Conservation (phyloP, 306 rosid genomes). For the Astragalus membranaceus region DNA sequence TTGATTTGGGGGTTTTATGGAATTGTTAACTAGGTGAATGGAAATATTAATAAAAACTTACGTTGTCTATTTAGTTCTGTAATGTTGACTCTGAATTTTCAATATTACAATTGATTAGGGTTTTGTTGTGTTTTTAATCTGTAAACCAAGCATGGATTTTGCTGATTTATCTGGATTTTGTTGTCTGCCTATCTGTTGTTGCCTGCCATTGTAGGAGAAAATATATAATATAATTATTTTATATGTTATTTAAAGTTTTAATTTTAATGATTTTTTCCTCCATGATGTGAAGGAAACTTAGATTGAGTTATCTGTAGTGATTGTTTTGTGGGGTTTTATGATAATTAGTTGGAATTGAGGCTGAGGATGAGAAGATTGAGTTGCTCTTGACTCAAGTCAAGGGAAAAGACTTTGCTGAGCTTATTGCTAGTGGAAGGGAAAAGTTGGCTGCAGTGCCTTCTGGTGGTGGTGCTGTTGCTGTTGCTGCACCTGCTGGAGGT, state of each 20-base stretch:
- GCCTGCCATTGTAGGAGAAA: background rate
- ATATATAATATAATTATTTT: background rate
- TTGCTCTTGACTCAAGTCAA: slow-evolving; percentile 46
- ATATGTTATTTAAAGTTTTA: background rate
- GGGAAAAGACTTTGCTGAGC: slow-evolving; percentile 57
- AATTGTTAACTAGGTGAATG: background rate
- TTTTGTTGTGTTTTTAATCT: background rate
- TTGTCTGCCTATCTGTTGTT: background rate
- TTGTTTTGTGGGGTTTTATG: background rate
- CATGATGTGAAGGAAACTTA: background rate
- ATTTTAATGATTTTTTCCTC: background rate
- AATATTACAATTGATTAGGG: background rate
- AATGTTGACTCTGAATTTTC: background rate
- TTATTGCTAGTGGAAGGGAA: slow-evolving; percentile 64
- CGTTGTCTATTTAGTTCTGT: background rate
- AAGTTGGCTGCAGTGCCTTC: slow-evolving; percentile 59
- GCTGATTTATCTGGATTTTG: background rate
- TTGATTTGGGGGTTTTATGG: background rate
- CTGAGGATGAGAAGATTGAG: slow-evolving; percentile 39
- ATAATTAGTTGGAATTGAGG: slow-evolving; percentile 60
- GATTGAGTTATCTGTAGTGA: background rate
- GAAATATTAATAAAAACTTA: background rate
- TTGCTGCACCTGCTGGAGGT: slow-evolving; percentile 35
- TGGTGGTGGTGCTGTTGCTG: slow-evolving; percentile 56
- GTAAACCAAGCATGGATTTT: background rate